A percentile compares a stretch with the other conserved stretches of the same genome.
These are phyloP conservation scores for Tuber indicum DNA, from an alignment of 495 filamentous ascomycete genomes.

Conservation along the genomic window DNA sequence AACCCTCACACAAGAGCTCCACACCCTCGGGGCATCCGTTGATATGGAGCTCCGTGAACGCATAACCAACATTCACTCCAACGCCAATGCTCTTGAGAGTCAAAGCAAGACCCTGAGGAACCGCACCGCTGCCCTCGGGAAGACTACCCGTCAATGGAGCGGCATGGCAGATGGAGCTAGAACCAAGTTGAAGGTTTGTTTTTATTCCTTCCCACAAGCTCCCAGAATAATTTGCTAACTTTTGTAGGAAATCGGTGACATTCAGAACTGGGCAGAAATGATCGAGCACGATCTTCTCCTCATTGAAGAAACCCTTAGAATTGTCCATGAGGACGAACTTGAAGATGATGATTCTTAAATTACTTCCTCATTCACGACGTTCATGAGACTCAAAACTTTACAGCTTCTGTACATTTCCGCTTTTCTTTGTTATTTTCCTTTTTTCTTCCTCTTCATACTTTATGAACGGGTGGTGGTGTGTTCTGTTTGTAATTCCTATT, in stretches of 20 bases:
- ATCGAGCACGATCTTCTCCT: conserved; percentile 84
- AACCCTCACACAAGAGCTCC: conserved; percentile 36
- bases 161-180: conserved; percentile 62
- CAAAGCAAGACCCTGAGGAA: conserved; percentile 66
- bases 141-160: conserved; percentile 64
- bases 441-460: conserved; percentile 14
- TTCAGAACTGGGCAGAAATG: conserved; percentile 98
- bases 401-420: conserved; percentile 41
- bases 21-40: conserved; percentile 54
- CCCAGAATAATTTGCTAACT: conserved; percentile 6
- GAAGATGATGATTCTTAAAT: conserved; percentile 32
- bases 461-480: conserved; percentile 19
- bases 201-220: neutral
- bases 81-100: conserved; percentile 59
- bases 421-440: conserved; percentile 39
- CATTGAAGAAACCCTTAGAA: conserved; percentile 74
- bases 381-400: conserved; percentile 42
- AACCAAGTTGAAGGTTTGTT: conserved; percentile 58
- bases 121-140: conserved; percentile 59
- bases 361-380: conserved; percentile 29
- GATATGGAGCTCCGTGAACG: conserved; percentile 66
- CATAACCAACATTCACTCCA: conserved; percentile 66
- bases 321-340: conserved; percentile 50
- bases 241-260: conserved; percentile 71
- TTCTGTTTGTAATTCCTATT: conserved; percentile 23